These are phyloP conservation scores for Lycium barbarum DNA, from an alignment of 257 asterid genomes.

Conservation along the genomic window DNA sequence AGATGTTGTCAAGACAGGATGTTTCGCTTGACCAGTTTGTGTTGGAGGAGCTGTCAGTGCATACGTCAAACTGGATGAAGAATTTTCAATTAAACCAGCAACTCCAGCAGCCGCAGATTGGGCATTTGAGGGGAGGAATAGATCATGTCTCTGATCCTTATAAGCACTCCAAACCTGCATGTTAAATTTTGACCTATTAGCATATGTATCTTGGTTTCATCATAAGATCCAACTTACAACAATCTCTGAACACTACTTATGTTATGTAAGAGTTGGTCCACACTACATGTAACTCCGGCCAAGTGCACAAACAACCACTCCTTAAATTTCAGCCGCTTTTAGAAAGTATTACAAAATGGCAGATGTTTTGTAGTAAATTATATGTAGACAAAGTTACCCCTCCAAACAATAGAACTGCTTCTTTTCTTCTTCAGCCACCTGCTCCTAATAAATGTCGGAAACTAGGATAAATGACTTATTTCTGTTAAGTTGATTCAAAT, in stretches of 20 bases:
- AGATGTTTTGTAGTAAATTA: neutral
- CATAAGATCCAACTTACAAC: conserved; percentile 17
- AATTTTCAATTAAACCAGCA: conserved; percentile 95
- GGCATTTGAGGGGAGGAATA: conserved; percentile 96
- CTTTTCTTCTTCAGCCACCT: conserved; percentile 14
- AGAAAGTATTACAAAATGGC: neutral
- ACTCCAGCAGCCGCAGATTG: conserved; percentile 98
- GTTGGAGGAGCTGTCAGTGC: conserved; percentile 85
- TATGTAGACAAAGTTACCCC: conserved; percentile 1
- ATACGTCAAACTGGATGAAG: conserved; percentile 76
- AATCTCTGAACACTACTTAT: neutral
- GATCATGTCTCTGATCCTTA: conserved; percentile 95
- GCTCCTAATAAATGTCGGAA: conserved; percentile 21
- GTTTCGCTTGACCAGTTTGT: conserved; percentile 55
- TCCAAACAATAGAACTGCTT: neutral
- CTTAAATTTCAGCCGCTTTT: neutral
- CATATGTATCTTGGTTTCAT: conserved; percentile 9
- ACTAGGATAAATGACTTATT: neutral
- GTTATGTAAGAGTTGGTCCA: neutral
- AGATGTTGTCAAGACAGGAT: conserved; percentile 46
- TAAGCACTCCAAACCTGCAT: conserved; percentile 97
- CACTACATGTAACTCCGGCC: conserved; percentile 8
- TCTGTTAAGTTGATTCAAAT: neutral
- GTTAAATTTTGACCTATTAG: neutral
- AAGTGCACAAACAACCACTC: conserved; percentile 22